Evolutionary conservation across 2,329 filamentous ascomycete genomes (phyloP).

Genomic region (Colletotrichum musae): DNA sequence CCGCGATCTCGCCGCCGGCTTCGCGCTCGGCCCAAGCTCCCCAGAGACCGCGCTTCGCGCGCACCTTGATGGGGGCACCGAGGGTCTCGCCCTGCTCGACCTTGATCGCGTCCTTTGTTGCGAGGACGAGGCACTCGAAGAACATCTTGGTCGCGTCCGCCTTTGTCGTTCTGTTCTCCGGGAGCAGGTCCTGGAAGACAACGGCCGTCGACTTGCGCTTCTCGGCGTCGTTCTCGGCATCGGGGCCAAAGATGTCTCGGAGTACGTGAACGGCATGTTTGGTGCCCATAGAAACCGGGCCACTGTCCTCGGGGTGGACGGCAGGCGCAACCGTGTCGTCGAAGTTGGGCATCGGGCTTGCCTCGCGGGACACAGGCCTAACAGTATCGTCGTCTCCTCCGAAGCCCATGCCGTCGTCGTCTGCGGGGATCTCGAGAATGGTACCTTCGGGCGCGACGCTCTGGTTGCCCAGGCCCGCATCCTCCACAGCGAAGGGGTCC

Average conservation of each 20-base stretch:
- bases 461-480: conserved; percentile 67
- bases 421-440: conserved; percentile 74
- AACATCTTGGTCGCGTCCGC: conserved; percentile 99
- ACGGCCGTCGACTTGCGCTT: conserved; percentile 83
- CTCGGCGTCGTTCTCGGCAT: conserved; percentile 77
- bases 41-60: conserved; percentile 96
- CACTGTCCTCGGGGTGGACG: conserved; percentile 86
- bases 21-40: conserved; percentile 92
- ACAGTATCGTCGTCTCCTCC: conserved; percentile 63
- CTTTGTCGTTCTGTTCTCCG: conserved; percentile 83
- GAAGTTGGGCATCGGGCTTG: conserved; percentile 72
- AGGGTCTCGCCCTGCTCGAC: conserved; percentile 87
- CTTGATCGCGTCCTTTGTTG: conserved; percentile 98
- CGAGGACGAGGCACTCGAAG: conserved; percentile 95
- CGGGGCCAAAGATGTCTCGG: conserved; percentile 86
- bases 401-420: conserved; percentile 63
- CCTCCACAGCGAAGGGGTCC: conserved; percentile 67
- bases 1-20: conserved; percentile 73
- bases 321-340: conserved; percentile 84
- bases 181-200: conserved; percentile 92
- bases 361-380: conserved; percentile 54
- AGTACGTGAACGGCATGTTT: conserved; percentile 97
- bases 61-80: conserved; percentile 85
- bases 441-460: conserved; percentile 71
- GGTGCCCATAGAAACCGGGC: conserved; percentile 90